Base-by-base conservation (phyloP, 176 grass and related monocot species). In the Aegilops tauschii region DNA sequence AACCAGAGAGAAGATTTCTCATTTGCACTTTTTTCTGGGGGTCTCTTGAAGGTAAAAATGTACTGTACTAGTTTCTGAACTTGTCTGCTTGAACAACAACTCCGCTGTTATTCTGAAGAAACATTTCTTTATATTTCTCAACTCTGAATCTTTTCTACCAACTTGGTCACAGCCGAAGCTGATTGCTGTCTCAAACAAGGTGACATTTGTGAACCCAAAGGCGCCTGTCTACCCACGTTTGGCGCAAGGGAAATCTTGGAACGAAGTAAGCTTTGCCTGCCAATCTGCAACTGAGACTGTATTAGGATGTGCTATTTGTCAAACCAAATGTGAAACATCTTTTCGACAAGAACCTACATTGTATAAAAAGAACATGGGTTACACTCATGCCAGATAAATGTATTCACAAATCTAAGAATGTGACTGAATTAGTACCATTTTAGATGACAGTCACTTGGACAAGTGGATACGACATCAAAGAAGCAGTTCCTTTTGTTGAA, bases 361-460 rank as follows among this genome's bases (percentile, higher is more conserved):
- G 1, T 31, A 56, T 56, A 72, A 12, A 77, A 72, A 40, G 11
- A 37, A 68, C 16, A 5, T 6, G 0, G 12, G 36, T 42, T 42
- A 72, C 21, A 42, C 9, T 23, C 4, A 6, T 40, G 4, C 35
- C 9, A 23, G 1, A 39, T 40, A 21, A 71, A 34, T 56, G 16
- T 34, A 1, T 34, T 77, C 17, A 56, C 3, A 11, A 56, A 77
- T 34, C 4, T 30, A 1, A 56, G 17, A 86, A 44, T 32, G 20
- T 83, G 52, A 68, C 79, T 14, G 40, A 13, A 81, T 63, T 30
- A 30, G 28, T 68, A 4, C 42, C 23, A 52, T 79, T 65, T 14
- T 76, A 97, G 92, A 97, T 94, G 92, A 86, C 90, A 14, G 90
- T 97, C 45, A 97, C 95, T 30, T 97, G 95, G 95, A 97, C 95